phyloP scores from a whole-genome alignment of 371 early-diverging fungal genomes.

The Circinella minor region DNA sequence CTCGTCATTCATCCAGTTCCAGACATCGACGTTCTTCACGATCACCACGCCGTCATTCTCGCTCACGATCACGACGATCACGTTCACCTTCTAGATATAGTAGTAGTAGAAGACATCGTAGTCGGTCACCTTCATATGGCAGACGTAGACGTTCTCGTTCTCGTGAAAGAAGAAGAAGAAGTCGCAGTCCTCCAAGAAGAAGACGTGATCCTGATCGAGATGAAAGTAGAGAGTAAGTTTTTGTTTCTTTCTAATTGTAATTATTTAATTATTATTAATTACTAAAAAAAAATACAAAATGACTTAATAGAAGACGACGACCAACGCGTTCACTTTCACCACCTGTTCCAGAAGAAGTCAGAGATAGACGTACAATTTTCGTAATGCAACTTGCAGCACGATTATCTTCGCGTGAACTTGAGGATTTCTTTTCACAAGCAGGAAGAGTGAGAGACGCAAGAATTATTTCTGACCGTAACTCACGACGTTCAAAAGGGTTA shows the following conservation, averaged over 20 bases:
- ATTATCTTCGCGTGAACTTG: constrained; percentile 77
- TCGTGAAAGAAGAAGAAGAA: constrained; percentile 42
- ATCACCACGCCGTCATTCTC: constrained; percentile 47
- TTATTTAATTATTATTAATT: neutral
- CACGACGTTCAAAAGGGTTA: constrained; percentile 93
- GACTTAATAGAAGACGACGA: constrained; percentile 26
- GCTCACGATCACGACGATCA: constrained; percentile 53
- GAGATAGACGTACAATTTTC: constrained; percentile 94
- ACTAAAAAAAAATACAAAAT: neutral
- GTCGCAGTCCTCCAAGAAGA: constrained; percentile 45
- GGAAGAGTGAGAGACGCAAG: constrained; percentile 90
- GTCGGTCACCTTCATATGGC: constrained; percentile 30
- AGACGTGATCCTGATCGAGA: constrained; percentile 14
- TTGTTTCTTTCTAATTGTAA: neutral
- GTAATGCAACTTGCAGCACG: constrained; percentile 91
- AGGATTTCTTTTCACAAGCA: constrained; percentile 85
- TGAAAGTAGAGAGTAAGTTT: constrained; percentile 31
- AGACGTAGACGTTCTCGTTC: constrained; percentile 42
- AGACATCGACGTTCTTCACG: constrained; percentile 40
- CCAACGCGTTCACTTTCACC: constrained; percentile 70
- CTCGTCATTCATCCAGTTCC: constrained; percentile 25
- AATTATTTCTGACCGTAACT: constrained; percentile 87
- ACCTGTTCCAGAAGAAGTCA: constrained; percentile 71
- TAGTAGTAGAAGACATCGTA: constrained; percentile 45
- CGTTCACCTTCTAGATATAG: constrained; percentile 55